Base-by-base conservation (phyloP, 2,329 filamentous ascomycete species). In the Cadophora sp. region DNA sequence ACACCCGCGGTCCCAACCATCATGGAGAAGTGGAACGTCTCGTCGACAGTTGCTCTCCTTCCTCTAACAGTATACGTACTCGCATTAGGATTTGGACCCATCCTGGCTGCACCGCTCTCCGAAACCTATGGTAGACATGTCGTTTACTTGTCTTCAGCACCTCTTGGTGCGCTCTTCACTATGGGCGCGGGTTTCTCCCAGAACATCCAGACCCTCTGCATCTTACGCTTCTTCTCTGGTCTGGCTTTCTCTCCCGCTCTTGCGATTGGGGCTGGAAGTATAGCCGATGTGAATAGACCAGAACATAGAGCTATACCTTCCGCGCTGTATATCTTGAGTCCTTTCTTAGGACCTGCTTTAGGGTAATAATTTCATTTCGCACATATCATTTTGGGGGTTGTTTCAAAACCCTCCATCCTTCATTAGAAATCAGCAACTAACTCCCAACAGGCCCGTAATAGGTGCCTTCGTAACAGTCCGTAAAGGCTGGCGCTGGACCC, bases 141-240 rank as follows among this genome's bases (percentile, higher is more conserved):
- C 0, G 75, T 85, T 6, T 74, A 84, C 7, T 80, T 84, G 43
- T 59, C 72, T 0, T 81, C 80, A 0, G 84, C 82, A 59, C 60
- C 83, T 0, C 81, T 85, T 73, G 87, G 85, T 65, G 77, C 82
- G 0, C 74, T 91, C n/a, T 84, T 91, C 69, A 83, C 84, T 20
- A 81, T 92, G 66, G 89, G 86, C 0, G 89, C 87, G 65, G 90
- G 87, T 0, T 80, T 91, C 13, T 83, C 87, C 0, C 84, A 85
- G 0, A 82, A 81, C 59, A 77, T 83, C 9, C 77, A 77, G 0
- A 80, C 80, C 5, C 75, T 83, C 11, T 77, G 83, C 45, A 78
- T 77, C 1, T 82, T 84, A 59, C 79, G 84, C 0, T 83, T 85
- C 66, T 72, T 86, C 1, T 79, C 82, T 0, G 84, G 83, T 0